A percentile compares a stretch with the other conserved stretches of the same genome.
Evolutionary conservation across 2,329 filamentous ascomycete genomes (phyloP).

Genomic region (Fusarium robinianum): DNA sequence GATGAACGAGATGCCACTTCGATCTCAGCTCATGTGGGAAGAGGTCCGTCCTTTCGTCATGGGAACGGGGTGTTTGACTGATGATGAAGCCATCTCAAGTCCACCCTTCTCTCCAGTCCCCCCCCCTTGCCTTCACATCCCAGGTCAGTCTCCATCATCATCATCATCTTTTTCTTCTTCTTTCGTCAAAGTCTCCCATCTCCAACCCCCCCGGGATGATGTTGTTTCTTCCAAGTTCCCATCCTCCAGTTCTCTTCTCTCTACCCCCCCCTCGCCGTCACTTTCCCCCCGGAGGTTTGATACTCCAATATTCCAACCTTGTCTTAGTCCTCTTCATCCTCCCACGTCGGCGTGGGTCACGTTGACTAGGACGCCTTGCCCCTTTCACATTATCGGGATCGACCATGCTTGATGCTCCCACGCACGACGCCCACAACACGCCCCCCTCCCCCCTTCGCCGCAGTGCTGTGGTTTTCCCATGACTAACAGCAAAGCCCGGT

Average conservation of each 20-base stretch:
- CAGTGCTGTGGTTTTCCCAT: slow-evolving; percentile 25
- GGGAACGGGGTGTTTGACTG: not conserved
- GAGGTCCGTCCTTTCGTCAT: no score
- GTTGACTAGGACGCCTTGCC: slow-evolving; percentile 4
- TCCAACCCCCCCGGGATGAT: not conserved
- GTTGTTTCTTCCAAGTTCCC: not conserved
- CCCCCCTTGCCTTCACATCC: not conserved
- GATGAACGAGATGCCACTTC: no score
- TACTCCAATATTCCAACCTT: not conserved
- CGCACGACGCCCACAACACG: slow-evolving; percentile 23
- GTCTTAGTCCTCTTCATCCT: slow-evolving; percentile 5
- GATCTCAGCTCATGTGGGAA: no score
- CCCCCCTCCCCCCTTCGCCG: no score
- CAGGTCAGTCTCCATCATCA: no score
- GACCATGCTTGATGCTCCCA: slow-evolving; percentile 16
- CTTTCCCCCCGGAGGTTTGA: no score
- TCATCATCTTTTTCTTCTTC: no score
- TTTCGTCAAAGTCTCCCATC: slow-evolving; percentile 1
- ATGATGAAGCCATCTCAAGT: slow-evolving; percentile 3
- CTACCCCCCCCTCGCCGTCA: not conserved
- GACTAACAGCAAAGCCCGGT: slow-evolving; percentile 31
- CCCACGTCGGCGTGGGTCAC: slow-evolving; percentile 30
- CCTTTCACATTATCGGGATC: slow-evolving; percentile 16
- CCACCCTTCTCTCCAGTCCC: not conserved
- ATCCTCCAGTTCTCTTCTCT: not conserved